Evolutionary conservation across 352 stramenopile genomes (phyloP), one percentile per base, ranked within the genome.

Genomic region (Pythium utonaiense): DNA sequence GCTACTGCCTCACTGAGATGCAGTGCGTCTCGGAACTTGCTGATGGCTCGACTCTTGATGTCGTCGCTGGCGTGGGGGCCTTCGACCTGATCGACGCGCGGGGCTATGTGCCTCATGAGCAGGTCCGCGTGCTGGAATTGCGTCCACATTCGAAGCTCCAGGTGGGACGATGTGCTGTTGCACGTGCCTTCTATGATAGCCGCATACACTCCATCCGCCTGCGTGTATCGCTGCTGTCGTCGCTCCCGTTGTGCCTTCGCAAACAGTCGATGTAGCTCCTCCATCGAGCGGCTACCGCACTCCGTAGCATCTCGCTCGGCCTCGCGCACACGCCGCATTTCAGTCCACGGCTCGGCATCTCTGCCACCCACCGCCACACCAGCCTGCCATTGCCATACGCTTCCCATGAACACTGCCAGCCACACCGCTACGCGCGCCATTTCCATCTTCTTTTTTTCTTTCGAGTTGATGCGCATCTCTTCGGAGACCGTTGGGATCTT

Each of bases 111-210:
- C 3, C 27, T 28, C 58, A 55, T 40, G 21, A 59, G 33, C 38
- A 65, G 21, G 19, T 60, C 30, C 21, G 58, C 58, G 33, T 60
- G 42, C 40, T 65, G 50, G 30, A 60, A 65, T 21, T 65, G 58
- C 0, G 21, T 22, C 58, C 58, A 65, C 58, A 59, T 59, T 14
- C 42, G 58, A 2, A 65, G 41, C 42, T 48, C 41, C 12, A n/a
- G 48, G 12, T 57, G n/a, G 4, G 3, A 2, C 0, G 28, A 25
- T 1, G 34, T 34, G 19, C 1, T 19, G 12, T 57, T 57, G 6
- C 27, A 28, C 3, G 25, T 28, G 2, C 1, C 4, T 6, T 1
- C 17, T 6, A n/a, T 14, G 27, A 50, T 21, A 4, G 6, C 9
- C 1, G 51, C 34, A n/a, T 64, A 64, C 7, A 64, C 36, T 6